Base-by-base conservation (phyloP, 176 grass and related monocot genomes). In the Pharus latifolius region DNA sequence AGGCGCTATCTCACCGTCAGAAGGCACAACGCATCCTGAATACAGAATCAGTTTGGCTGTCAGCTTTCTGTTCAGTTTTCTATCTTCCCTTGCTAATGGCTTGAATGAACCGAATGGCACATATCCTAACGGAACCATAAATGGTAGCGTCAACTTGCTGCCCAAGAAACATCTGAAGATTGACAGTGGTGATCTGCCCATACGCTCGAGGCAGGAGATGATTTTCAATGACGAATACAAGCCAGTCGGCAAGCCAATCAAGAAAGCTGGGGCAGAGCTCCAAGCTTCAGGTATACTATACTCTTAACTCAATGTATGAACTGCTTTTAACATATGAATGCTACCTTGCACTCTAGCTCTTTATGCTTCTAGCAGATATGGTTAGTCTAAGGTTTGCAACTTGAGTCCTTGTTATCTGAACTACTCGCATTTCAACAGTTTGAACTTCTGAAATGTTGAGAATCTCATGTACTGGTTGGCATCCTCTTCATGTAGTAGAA, bases 281-380 rank as follows among this genome's bases (percentile, higher is more conserved):
- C 92, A 96, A 84, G 92, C 92, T 67, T 96, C 92, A 60, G 92
- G 92, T 96, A 96, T 63, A n/a, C 40, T 55, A 22, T 27, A 77
- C 38, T 69, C 69, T 45, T 27, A 59, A 40, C 50, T 12, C 11
- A 70, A 58, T 27, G 8, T 24, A 16, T 37, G 11, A 23, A 17
- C 22, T 43, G 14, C 20, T 72, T n/a, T 46, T 34, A 60, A 2
- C 25, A 33, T 50, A 38, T 6, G 38, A 44, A 3, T 56, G 8
- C 18, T 63, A 26, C 8, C 64, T 7, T 43, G 27, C 12, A 72
- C n/a, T 32, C 16, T 76, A 4, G 3, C 46, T 76, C 8, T 80
- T n/a, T n/a, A n/a, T n/a, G n/a, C n/a, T n/a, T n/a, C n/a, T n/a
- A n/a, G n/a, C n/a, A n/a, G n/a, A n/a, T n/a, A n/a, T n/a, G n/a